phyloP scores from a whole-genome alignment of 2,329 filamentous ascomycete species.

The Talaromyces islandicus region DNA sequence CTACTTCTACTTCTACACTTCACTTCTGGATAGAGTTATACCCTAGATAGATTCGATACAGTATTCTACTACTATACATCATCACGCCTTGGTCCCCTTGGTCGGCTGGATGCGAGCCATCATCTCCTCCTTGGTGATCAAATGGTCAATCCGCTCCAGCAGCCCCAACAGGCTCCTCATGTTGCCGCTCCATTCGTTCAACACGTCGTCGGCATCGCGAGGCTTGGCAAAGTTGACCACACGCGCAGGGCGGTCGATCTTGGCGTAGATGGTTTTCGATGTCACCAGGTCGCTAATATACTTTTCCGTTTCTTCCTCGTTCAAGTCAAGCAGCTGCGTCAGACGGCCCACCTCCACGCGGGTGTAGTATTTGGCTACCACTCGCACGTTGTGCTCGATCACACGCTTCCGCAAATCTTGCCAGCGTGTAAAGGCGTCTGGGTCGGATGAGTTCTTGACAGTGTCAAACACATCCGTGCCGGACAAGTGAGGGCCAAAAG shows the following conservation, averaged over 20 bases:
- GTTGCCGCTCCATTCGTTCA: slow-evolving; percentile 98
- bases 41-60: slow-evolving; percentile 3
- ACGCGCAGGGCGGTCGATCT: slow-evolving; percentile 89
- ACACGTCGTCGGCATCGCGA: slow-evolving; percentile 85
- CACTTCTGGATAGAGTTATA: slow-evolving; percentile 6
- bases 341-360: slow-evolving; percentile 89
- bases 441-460: slow-evolving; percentile 58
- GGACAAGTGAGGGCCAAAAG: slow-evolving; percentile 83
- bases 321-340: slow-evolving; percentile 83
- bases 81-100: slow-evolving; percentile 15
- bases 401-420: slow-evolving; percentile 94
- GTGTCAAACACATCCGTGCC: slow-evolving; percentile 84
- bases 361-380: slow-evolving; percentile 98
- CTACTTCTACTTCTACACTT: slow-evolving; percentile 1
- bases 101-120: slow-evolving; percentile 89
- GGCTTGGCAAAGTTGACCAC: slow-evolving; percentile 94
- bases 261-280: slow-evolving; percentile 95
- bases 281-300: slow-evolving; percentile 97
- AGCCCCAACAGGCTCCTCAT: slow-evolving; percentile 89
- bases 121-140: slow-evolving; percentile 99
- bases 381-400: slow-evolving; percentile 97
- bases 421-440: slow-evolving; percentile 82
- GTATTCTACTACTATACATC: slow-evolving; percentile 9
- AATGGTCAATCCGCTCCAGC: slow-evolving; percentile 86
- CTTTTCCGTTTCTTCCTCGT: slow-evolving; percentile 95